A percentile compares a stretch with the other conserved stretches of the same genome.
Conservation (phyloP, 2,329 filamentous ascomycete genomes). For the Zelopaecilomyces penicillatus region DNA sequence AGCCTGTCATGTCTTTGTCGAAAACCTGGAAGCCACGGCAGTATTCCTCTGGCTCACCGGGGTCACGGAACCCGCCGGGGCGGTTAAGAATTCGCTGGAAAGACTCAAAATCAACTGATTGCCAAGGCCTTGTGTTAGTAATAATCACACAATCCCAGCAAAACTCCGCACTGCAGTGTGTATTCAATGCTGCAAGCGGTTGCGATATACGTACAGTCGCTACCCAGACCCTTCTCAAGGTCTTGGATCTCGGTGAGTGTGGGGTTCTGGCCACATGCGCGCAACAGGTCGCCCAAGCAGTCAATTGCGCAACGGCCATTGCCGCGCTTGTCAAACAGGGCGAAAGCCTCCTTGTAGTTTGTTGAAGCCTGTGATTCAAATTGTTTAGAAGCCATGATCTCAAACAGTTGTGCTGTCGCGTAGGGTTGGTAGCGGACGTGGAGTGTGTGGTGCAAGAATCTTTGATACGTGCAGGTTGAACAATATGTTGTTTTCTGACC, state of each 20-base stretch:
- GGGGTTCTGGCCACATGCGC: constrained; percentile 96
- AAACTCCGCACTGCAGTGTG: background rate
- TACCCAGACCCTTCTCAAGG: constrained; percentile 79
- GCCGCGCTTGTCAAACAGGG: constrained; percentile 98
- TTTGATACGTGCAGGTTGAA: too few relatives aligned
- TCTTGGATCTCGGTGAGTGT: constrained; percentile 89
- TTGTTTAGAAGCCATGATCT: constrained; percentile 43
- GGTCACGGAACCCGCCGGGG: constrained; percentile 94
- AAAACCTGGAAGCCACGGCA: constrained; percentile 98
- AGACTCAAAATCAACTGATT: constrained; percentile 88
- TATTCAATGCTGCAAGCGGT: background rate
- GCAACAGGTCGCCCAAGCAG: constrained; percentile 83
- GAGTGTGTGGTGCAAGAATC: too few relatives aligned
- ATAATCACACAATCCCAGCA: background rate
- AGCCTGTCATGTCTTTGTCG: constrained; percentile 97
- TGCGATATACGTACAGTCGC: constrained; percentile 66
- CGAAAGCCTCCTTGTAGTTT: constrained; percentile 99
- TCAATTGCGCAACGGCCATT: constrained; percentile 84
- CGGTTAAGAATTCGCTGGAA: constrained; percentile 97
- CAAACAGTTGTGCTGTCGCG: background rate
- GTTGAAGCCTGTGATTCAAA: constrained; percentile 60
- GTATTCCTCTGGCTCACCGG: constrained; percentile 96
- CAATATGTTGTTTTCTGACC: too few relatives aligned
- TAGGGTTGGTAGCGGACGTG: too few relatives aligned
- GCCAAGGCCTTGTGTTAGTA: constrained; percentile 8